These are phyloP conservation scores for Umbelopsis vinacea DNA, from an alignment of 192 early-diverging fungal species.

Conservation along the genomic window DNA sequence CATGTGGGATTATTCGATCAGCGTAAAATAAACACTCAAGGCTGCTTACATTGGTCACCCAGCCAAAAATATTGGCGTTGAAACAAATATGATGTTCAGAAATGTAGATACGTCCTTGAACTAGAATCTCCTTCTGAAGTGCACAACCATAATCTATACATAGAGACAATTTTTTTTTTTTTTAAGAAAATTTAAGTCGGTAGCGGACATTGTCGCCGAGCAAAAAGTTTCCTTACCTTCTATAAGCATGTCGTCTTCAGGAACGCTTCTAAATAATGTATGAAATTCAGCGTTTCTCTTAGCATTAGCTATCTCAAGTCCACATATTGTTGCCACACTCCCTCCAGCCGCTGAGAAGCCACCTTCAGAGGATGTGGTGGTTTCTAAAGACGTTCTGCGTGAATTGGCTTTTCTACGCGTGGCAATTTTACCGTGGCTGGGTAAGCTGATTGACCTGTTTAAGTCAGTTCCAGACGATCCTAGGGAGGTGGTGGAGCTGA, in stretches of 20 bases:
- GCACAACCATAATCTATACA: conserved; percentile 82
- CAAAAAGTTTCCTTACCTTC: conserved; percentile 48
- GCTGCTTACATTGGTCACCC: conserved; percentile 70
- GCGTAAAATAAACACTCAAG: background rate
- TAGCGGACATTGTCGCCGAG: background rate
- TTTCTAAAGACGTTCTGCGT: conserved; percentile 7
- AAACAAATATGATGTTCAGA: conserved; percentile 83
- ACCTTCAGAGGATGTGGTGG: conserved; percentile 13
- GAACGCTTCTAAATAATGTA: conserved; percentile 56
- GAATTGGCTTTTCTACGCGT: background rate
- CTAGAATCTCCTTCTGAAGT: conserved; percentile 85
- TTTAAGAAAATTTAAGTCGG: background rate
- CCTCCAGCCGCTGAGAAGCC: conserved; percentile 25
- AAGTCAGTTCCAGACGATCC: background rate
- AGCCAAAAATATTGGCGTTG: conserved; percentile 89
- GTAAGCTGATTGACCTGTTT: background rate
- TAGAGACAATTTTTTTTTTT: background rate
- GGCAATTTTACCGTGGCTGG: background rate
- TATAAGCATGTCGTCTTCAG: conserved; percentile 56
- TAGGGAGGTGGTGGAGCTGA: conserved; percentile 19
- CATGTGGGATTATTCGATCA: conserved; percentile 15
- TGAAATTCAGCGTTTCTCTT: conserved; percentile 61
- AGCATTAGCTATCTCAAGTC: conserved; percentile 42
- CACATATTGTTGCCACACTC: conserved; percentile 27
- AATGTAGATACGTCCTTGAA: conserved; percentile 84